Evolutionary conservation across 2,329 filamentous ascomycete species (phyloP), one percentile per base, ranked within the genome.

Genomic region (Trichoderma afroharzianum): DNA sequence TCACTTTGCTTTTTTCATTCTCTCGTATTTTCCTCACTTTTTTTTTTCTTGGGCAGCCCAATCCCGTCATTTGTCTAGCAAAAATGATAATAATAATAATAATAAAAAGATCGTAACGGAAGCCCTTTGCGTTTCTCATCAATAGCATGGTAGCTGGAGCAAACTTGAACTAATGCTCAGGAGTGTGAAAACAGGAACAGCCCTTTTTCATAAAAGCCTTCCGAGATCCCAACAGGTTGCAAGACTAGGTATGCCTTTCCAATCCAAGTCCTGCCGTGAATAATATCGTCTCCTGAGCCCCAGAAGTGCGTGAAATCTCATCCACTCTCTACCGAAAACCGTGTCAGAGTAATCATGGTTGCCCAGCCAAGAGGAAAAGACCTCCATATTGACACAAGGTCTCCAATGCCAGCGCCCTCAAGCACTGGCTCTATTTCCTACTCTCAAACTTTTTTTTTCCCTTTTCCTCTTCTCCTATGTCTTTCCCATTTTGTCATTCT

Each of bases 161-260:
- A 59, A 53, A 24, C 33, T 55, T 28, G 39, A 62, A 63, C 70
- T 50, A 62, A 62, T 68, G 43, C 55, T 68, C 58, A 57, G 70
- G 58, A 57, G 59, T 57, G 62, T 57, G 62, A 67, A 62, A 71
- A 61, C 32, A 71, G n/a, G 62, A n/a, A 50, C 32, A 39, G 63
- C 39, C 55, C 55, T 55, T 26, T 30, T 57, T 55, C 50, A 61
- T 58, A 18, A 32, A 32, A 33, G 57, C 69, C 55, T 39, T 50
- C 63, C 21, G 55, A 71, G 69, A 67, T 53, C 55, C 30, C 61
- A 71, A 62, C 55, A 50, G 55, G 43, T 36, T 36, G 62, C 57
- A 71, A 55, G 72, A 67, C 53, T 63, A 67, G 73, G 58, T 58
- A 62, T 39, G 47, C 47, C 36, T 72, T 71, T 73, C 72, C 63